Evolutionary conservation across 306 rosid species (phyloP).

Genomic region (Inga oerstediana): DNA sequence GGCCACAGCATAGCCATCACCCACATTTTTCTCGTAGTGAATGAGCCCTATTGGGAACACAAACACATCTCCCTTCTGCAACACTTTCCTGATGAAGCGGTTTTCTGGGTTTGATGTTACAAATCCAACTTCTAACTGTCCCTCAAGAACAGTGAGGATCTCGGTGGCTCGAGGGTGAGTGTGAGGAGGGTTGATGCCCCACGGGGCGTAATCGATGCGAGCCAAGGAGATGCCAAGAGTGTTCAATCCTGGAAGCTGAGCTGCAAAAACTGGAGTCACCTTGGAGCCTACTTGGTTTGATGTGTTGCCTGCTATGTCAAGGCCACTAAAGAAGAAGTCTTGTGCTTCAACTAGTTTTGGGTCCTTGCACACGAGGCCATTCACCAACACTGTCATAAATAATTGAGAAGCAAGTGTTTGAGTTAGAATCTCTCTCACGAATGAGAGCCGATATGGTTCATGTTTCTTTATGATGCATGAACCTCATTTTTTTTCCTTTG

Average conservation of each 20-base stretch:
- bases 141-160: slow-evolving; percentile 38
- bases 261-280: slow-evolving; percentile 40
- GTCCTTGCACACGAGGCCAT: slow-evolving; percentile 45
- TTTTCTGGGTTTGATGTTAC: slow-evolving; percentile 49
- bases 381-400: slow-evolving; percentile 34
- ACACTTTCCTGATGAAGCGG: slow-evolving; percentile 26
- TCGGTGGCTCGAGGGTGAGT: slow-evolving; percentile 48
- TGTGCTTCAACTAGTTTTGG: slow-evolving; percentile 36
- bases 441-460: too few relatives aligned
- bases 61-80: slow-evolving; percentile 46
- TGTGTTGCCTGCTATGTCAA: slow-evolving; percentile 45
- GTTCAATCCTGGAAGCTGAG: slow-evolving; percentile 44
- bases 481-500: too few relatives aligned
- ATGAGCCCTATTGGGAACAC: slow-evolving; percentile 47
- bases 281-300: slow-evolving; percentile 33
- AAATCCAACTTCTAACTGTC: slow-evolving; percentile 45
- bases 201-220: slow-evolving; percentile 41
- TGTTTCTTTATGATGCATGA: too few relatives aligned
- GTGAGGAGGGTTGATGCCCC: slow-evolving; percentile 55
- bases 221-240: slow-evolving; percentile 35
- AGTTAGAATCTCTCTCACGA: background rate
- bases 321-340: slow-evolving; percentile 39
- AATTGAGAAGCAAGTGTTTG: background rate
- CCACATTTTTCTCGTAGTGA: slow-evolving; percentile 45
- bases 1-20: slow-evolving; percentile 36